Base-by-base conservation (phyloP, 2,329 filamentous ascomycete species). In the Trichoderma atroviride region DNA sequence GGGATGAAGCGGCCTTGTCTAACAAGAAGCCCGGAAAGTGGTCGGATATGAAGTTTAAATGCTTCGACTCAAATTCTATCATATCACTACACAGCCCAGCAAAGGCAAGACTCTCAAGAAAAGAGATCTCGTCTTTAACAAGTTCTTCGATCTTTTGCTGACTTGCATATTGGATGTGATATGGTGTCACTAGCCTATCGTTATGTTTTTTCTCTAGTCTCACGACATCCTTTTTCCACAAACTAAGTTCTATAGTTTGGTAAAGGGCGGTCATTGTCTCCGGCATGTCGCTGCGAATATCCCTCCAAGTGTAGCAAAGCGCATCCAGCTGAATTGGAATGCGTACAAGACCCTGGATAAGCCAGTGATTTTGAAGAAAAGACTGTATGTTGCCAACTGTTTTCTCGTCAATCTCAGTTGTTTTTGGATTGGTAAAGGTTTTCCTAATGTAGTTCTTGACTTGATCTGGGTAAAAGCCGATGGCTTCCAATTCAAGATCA, bases 241-340 rank as follows among this genome's bases (percentile, higher is more conserved):
- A 40, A 5, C 37, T 40, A 19, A 40, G 37, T 40, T 40, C 37
- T 40, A 40, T 40, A 40, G 37, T 16, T 40, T 40, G 14, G 5
- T 40, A 40, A 40, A 40, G 14, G 37, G 37, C 37, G 4, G 66
- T 52, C 66, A 69, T 63, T 3, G 57, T 69, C 27, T 35, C 11
- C 16, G 47, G 47, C 29, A 52, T 43, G 10, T 69, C n/a, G n/a
- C n/a, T 13, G 33, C 16, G 24, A 74, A 64, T 40, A 31, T 74
- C 69, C 0, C 76, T 69, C 81, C 80, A 83, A 19, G 64, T 78
- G 57, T 74, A 80, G 69, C 81, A 84, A 29, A 84, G 68, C 1
- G 82, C 82, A 74, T 84, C 82, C 0, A 84, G 74, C 61, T 80
- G 81, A 69, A 84, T 80, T 0, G 81, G 83, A 53, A 84, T 83